phyloP scores from a whole-genome alignment of 352 stramenopile species.

The Phytopythium delawarense region DNA sequence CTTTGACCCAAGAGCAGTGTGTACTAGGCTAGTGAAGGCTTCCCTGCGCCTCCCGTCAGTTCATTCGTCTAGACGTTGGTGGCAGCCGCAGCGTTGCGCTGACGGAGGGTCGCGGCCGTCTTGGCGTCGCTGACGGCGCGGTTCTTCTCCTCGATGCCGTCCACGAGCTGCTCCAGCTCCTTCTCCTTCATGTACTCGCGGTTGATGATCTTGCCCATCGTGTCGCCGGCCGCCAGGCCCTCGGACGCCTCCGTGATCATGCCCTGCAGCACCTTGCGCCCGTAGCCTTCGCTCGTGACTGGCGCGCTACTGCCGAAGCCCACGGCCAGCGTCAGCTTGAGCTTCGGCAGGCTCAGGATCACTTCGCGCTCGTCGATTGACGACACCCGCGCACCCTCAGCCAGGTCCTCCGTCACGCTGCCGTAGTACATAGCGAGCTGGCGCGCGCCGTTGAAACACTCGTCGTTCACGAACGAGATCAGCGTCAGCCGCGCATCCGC shows the following conservation, averaged over 20 bases:
- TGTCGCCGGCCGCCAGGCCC: constrained; percentile 56
- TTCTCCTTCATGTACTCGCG: constrained; percentile 66
- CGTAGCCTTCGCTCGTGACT: constrained; percentile 71
- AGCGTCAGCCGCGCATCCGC: constrained; percentile 65
- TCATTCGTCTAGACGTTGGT: constrained; percentile 1
- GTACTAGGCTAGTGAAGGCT: not conserved
- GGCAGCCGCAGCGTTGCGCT: constrained; percentile 20
- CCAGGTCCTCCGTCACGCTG: constrained; percentile 74
- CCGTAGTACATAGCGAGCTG: constrained; percentile 81
- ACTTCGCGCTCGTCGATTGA: constrained; percentile 85
- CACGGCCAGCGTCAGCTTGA: constrained; percentile 80
- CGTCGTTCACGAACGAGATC: constrained; percentile 70
- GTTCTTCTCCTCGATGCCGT: constrained; percentile 28
- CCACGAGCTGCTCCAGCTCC: constrained; percentile 32
- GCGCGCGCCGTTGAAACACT: constrained; percentile 69
- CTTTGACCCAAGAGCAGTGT: too few relatives aligned
- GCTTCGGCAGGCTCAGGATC: constrained; percentile 67
- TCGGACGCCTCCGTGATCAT: constrained; percentile 67
- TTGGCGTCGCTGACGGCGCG: constrained; percentile 9
- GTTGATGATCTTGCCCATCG: constrained; percentile 73
- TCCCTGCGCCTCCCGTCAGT: not conserved
- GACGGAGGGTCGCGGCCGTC: constrained; percentile 34
- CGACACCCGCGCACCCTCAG: constrained; percentile 45
- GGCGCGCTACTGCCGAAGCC: constrained; percentile 77
- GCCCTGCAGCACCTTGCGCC: constrained; percentile 51